phyloP scores from a whole-genome alignment of 257 asterid species.

The Nicotiana paniculata region DNA sequence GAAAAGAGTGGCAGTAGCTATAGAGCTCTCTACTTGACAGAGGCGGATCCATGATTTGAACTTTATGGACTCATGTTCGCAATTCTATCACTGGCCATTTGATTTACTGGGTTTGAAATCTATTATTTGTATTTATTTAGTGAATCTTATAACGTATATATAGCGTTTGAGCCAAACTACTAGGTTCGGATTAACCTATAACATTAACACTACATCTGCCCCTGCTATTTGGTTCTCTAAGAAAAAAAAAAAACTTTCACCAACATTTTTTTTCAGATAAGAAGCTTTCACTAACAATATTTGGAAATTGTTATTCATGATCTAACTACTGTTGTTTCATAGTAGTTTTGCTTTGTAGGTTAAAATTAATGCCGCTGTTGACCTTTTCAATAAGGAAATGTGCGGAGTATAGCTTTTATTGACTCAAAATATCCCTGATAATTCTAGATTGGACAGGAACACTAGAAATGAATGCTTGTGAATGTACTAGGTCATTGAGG shows the following conservation, averaged over 20 bases:
- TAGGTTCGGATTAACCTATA: no score
- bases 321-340: not conserved
- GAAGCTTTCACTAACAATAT: not conserved
- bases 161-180: no score
- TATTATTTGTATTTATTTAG: no score
- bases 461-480: not conserved
- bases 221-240: no score
- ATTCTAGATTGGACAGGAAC: not conserved
- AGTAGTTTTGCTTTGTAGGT: not conserved
- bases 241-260: no score
- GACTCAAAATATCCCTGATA: not conserved
- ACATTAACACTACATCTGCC: no score
- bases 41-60: no score
- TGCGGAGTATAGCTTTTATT: not conserved
- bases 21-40: not conserved
- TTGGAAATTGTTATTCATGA: not conserved
- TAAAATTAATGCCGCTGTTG: not conserved
- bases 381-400: not conserved
- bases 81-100: no score
- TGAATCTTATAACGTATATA: no score
- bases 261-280: no score
- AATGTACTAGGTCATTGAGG: not conserved
- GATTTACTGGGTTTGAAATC: no score
- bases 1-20: not conserved
- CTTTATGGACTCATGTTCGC: no score